A percentile compares a stretch with the other conserved stretches of the same genome.
These are phyloP conservation scores for Talaromyces piceae DNA, from an alignment of 2,329 filamentous ascomycete genomes.

Conservation along the genomic window DNA sequence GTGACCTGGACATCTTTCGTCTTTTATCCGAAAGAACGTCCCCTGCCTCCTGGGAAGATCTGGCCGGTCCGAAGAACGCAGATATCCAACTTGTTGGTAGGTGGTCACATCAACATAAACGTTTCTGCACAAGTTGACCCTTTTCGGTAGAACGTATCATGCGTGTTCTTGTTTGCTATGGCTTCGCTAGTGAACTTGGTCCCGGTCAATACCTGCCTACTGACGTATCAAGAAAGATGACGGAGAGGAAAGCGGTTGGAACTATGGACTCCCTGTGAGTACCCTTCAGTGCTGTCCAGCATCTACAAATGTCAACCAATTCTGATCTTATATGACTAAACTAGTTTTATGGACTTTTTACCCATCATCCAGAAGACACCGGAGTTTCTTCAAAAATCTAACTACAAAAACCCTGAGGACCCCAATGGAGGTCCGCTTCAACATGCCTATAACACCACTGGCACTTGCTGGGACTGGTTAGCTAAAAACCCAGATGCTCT, in stretches of 20 bases:
- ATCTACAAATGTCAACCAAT: neutral
- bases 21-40: slow-evolving; percentile 5
- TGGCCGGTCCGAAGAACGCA: slow-evolving; percentile 5
- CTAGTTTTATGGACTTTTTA: slow-evolving; percentile 2
- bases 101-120: slow-evolving; percentile 14
- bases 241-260: no score
- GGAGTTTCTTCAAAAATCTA: slow-evolving; percentile 17
- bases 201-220: no score
- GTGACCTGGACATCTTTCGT: slow-evolving; percentile 12
- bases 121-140: slow-evolving; percentile 17
- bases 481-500: slow-evolving; percentile 8
- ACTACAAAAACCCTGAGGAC: slow-evolving; percentile 21
- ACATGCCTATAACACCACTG: slow-evolving; percentile 17
- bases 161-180: no score
- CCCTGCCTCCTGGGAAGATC: slow-evolving; percentile 8
- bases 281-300: slow-evolving; percentile 22
- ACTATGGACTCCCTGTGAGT: slow-evolving; percentile 31
- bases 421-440: slow-evolving; percentile 19
- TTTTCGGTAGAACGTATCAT: slow-evolving; percentile 21
- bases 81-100: slow-evolving; percentile 11
- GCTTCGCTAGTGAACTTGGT: no score
- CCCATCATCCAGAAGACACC: slow-evolving; percentile 16
- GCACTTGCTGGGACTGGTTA: slow-evolving; percentile 13
- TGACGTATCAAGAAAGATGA: no score
- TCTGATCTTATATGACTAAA: slow-evolving; percentile 13